A percentile compares a stretch with the other conserved stretches of the same genome.
phyloP scores from a whole-genome alignment of 257 asterid genomes.

The Jaltomata sinuosa region DNA sequence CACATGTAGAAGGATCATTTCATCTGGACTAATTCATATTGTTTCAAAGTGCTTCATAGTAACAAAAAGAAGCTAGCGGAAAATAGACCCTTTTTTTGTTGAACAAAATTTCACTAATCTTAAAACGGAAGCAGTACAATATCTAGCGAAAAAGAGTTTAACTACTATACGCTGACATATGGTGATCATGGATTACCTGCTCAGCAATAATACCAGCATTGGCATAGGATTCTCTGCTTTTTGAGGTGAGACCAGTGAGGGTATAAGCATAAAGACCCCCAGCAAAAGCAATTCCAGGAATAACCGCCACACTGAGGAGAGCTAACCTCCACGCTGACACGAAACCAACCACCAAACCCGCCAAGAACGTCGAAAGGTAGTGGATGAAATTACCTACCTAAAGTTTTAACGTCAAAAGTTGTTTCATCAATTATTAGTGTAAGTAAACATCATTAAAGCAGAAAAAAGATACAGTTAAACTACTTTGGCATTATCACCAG shows the following conservation, averaged over 20 bases:
- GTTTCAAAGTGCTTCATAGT: neutral
- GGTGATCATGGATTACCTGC: constrained; percentile 46
- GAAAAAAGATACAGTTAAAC: neutral
- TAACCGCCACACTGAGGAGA: constrained; percentile 91
- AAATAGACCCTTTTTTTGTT: neutral
- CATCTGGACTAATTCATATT: neutral
- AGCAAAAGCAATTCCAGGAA: constrained; percentile 96
- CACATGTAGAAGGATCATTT: neutral
- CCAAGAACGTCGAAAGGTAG: constrained; percentile 93
- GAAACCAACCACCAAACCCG: constrained; percentile 98
- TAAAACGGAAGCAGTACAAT: neutral
- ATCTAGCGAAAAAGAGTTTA: neutral
- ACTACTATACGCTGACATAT: neutral
- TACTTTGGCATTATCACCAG: neutral
- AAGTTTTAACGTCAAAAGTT: neutral
- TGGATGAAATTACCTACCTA: constrained; percentile 98
- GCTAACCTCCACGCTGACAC: constrained; percentile 98
- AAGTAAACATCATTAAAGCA: neutral
- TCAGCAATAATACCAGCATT: constrained; percentile 92
- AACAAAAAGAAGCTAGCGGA: neutral
- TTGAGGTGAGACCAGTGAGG: constrained; percentile 91
- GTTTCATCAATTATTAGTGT: neutral
- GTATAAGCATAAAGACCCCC: constrained; percentile 94
- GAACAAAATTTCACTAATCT: neutral
- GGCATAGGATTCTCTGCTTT: constrained; percentile 94